These are phyloP conservation scores for Tremella fuciformis DNA, from an alignment of 768 basidiomycete genomes.

Conservation along the genomic window DNA sequence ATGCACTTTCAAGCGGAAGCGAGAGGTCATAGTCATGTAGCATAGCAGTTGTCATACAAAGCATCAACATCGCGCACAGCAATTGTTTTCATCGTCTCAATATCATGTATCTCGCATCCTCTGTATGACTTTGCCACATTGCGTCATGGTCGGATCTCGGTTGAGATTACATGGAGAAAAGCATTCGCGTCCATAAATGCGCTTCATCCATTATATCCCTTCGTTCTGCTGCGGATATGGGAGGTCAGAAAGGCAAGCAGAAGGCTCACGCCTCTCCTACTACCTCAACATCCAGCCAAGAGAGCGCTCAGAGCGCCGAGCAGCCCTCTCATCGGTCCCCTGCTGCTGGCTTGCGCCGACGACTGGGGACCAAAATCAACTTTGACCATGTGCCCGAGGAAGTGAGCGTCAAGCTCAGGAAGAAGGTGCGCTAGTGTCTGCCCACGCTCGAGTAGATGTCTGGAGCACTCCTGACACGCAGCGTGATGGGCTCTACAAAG, in stretches of 20 bases:
- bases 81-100: no score
- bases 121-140: no score
- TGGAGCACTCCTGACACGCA: conserved; percentile 11
- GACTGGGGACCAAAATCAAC: conserved; percentile 20
- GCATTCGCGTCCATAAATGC: background rate
- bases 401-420: conserved; percentile 37
- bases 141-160: no score
- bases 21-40: no score
- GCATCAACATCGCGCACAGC: no score
- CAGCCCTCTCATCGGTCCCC: background rate
- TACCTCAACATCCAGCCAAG: background rate
- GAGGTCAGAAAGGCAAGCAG: background rate
- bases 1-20: no score
- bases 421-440: conserved; percentile 22
- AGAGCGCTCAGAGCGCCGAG: conserved; percentile 1
- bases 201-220: background rate
- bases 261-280: conserved; percentile 1
- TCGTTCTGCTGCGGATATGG: background rate
- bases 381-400: conserved; percentile 26
- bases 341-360: background rate
- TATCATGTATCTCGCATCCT: no score
- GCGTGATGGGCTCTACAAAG: conserved; percentile 36
- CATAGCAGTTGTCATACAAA: no score
- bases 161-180: no score
- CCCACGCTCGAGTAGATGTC: background rate